Conservation (phyloP, 768 basidiomycete species). For the Tylopilus felleus region DNA sequence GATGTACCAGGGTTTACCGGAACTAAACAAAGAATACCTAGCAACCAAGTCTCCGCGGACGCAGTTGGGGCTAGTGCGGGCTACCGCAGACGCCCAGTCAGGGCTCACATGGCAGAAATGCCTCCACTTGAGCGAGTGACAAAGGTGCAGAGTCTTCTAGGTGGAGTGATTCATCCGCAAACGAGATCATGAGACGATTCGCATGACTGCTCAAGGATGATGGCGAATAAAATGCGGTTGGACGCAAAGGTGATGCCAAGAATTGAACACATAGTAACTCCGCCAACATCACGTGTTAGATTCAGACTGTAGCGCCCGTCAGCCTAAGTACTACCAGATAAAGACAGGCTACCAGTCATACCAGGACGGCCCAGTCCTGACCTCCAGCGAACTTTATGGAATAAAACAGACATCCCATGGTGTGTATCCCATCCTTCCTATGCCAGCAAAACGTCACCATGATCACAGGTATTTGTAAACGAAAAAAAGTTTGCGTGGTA, state of each 20-base stretch:
- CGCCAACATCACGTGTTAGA: neutral
- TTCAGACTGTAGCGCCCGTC: too few relatives aligned
- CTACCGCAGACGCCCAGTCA: too few relatives aligned
- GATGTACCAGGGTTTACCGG: too few relatives aligned
- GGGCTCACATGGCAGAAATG: slow-evolving; percentile 4
- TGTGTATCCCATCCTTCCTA: slow-evolving; percentile 5
- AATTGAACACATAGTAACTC: neutral
- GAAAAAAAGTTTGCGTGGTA: slow-evolving; percentile 75
- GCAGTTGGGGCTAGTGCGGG: too few relatives aligned
- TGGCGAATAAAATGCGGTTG: neutral
- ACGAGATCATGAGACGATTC: too few relatives aligned
- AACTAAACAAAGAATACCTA: neutral
- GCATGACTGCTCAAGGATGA: neutral
- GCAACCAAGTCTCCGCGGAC: neutral
- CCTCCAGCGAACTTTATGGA: slow-evolving; percentile 11
- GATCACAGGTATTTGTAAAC: slow-evolving; percentile 63
- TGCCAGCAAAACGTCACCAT: neutral
- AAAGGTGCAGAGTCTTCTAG: neutral
- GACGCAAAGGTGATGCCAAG: too few relatives aligned
- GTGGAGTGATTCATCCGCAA: too few relatives aligned
- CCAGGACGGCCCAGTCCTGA: too few relatives aligned
- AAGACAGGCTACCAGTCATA: too few relatives aligned
- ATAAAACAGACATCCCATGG: slow-evolving; percentile 16
- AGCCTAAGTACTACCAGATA: too few relatives aligned
- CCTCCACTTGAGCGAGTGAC: neutral